phyloP scores from a whole-genome alignment of 2,329 filamentous ascomycete species.

The Penicillium concentricum region DNA sequence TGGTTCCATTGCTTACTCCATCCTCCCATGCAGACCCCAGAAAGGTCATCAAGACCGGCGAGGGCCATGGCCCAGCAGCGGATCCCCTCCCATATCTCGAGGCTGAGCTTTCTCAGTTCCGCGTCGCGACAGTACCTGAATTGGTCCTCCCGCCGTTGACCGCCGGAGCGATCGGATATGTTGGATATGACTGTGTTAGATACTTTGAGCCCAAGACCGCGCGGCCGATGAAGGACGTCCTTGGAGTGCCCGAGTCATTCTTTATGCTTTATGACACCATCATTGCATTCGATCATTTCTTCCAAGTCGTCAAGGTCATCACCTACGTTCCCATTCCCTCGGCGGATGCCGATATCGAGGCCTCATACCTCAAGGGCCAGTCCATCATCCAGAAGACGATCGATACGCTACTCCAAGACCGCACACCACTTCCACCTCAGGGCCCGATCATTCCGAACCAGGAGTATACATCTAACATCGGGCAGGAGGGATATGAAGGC shows the following conservation, averaged over 20 bases:
- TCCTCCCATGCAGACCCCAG: slow-evolving; percentile 51
- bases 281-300: slow-evolving; percentile 92
- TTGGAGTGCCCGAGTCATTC: slow-evolving; percentile 85
- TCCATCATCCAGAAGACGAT: slow-evolving; percentile 66
- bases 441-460: slow-evolving; percentile 69
- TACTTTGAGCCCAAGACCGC: slow-evolving; percentile 99
- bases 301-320: slow-evolving; percentile 86
- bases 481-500: slow-evolving; percentile 80
- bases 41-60: slow-evolving; percentile 83
- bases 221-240: slow-evolving; percentile 80
- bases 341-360: slow-evolving; percentile 57
- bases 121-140: slow-evolving; percentile 79
- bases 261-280: slow-evolving; percentile 98
- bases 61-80: slow-evolving; percentile 76
- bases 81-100: slow-evolving; percentile 85
- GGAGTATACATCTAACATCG: slow-evolving; percentile 89
- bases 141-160: slow-evolving; percentile 81
- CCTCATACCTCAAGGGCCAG: slow-evolving; percentile 68
- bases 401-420: slow-evolving; percentile 67
- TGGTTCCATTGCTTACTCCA: slow-evolving; percentile 10
- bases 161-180: slow-evolving; percentile 92
- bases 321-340: slow-evolving; percentile 77
- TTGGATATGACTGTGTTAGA: slow-evolving; percentile 94
- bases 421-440: slow-evolving; percentile 76
- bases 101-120: slow-evolving; percentile 72